Base-by-base conservation (phyloP, 2,329 filamentous ascomycete species). In the Emergomyces africanus region DNA sequence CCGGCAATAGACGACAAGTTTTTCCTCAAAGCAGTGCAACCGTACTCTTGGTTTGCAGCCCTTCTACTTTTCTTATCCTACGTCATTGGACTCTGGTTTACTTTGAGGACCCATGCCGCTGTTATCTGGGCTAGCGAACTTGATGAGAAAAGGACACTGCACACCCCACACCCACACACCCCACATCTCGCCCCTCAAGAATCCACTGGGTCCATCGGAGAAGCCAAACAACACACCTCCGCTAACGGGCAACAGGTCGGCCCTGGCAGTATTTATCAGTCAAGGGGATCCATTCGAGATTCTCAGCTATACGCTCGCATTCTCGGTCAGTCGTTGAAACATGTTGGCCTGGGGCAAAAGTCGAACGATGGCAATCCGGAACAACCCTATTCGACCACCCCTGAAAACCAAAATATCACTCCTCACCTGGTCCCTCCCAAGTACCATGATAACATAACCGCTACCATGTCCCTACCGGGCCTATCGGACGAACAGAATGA, bases 291-390 rank as follows among this genome's bases (percentile, higher is more conserved):
- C 63, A 88, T 97, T 63, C 85, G 90, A 51, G 90, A 96, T 59
- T 90, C 89, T 46, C 85, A 90, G 64, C 77, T 97, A 30, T 97
- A 97, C 75, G 96, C 94, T 73, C 87, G 90, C 59, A 95, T 97
- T 62, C 78, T 97, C 5, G 90, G 89, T 4, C 91, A 96, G 73
- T 95, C 91, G 4, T 75, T 96, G 64, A 89, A 87, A 68, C 89
- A 95, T 67, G 86, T 88, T 61, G 91, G 90, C 0, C 74, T 95
- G 49, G 75, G 76, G 35, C 72, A 57, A 8, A 49, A 10, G 25
- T 53, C 20, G 18, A 49, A 78, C 20, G 72, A 72, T 39, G 64
- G 65, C 42, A 59, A 49, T 58, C 61, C 60, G 59, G 72, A 74
- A 30, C 67, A 67, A 41, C 59, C 85, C 83, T n/a, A 85, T 83